These are phyloP conservation scores for Coemansia sp. DNA, from an alignment of 192 early-diverging fungal genomes.

Conservation along the genomic window DNA sequence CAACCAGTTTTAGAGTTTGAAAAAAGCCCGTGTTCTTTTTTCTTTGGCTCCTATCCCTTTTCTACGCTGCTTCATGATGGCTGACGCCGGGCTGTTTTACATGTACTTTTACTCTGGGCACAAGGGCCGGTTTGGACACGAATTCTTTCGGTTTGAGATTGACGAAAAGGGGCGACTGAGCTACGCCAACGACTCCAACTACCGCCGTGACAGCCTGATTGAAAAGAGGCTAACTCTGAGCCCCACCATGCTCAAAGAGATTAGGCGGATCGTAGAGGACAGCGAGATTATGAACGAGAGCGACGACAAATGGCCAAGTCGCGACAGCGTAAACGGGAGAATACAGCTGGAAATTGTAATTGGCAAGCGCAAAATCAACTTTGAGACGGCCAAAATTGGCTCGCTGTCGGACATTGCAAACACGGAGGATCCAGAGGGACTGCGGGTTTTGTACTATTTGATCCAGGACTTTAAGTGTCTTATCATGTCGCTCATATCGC, in stretches of 20 bases:
- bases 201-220: constrained; percentile 95
- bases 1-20: too few relatives aligned
- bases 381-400: constrained; percentile 85
- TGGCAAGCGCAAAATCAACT: constrained; percentile 76
- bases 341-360: constrained; percentile 94
- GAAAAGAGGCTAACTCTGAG: constrained; percentile 85
- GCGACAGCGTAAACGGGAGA: constrained; percentile 77
- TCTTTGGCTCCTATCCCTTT: not conserved
- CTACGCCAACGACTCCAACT: constrained; percentile 98
- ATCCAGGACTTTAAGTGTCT: constrained; percentile 98
- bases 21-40: not conserved
- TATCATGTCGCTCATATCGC: constrained; percentile 89
- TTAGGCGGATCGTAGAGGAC: constrained; percentile 85
- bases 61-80: not conserved
- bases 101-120: constrained; percentile 71
- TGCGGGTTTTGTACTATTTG: constrained; percentile 93
- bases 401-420: constrained; percentile 87
- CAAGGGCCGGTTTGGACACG: constrained; percentile 93
- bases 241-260: constrained; percentile 75
- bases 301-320: constrained; percentile 86
- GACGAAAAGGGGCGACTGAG: constrained; percentile 79
- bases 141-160: constrained; percentile 98
- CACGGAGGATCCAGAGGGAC: constrained; percentile 89
- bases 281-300: constrained; percentile 94
- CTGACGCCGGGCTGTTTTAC: constrained; percentile 22